Conservation (phyloP, 805 yeast genomes). For the Candida coquimbonensis region DNA sequence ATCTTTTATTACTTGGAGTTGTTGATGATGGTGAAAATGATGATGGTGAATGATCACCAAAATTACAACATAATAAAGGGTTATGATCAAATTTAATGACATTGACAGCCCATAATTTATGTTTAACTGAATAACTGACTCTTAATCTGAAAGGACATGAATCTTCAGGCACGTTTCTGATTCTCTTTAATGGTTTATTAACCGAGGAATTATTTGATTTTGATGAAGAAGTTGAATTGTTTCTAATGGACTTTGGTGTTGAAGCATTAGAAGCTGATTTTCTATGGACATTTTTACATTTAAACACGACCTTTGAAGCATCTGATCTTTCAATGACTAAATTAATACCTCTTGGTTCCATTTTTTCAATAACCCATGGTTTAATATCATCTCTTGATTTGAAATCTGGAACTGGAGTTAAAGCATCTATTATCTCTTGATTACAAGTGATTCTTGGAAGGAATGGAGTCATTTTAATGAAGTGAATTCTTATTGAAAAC, state of each 20-base stretch:
- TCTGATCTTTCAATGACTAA: conserved; percentile 28
- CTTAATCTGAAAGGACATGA: conserved; percentile 25
- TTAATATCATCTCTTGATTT: conserved; percentile 20
- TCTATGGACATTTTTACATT: conserved; percentile 25
- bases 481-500: neutral
- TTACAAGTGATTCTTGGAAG: conserved; percentile 12
- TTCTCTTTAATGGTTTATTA: conserved; percentile 10
- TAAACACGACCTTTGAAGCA: conserved; percentile 26
- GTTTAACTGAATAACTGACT: conserved; percentile 22
- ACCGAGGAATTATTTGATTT: neutral
- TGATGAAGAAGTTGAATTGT: neutral
- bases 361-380: conserved; percentile 20
- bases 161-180: conserved; percentile 20
- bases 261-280: conserved; percentile 7
- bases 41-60: conserved; percentile 11
- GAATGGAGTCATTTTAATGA: neutral
- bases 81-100: conserved; percentile 22
- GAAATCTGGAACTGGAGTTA: conserved; percentile 22
- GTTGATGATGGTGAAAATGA: conserved; percentile 8
- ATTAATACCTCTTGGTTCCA: conserved; percentile 17
- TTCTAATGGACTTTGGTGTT: conserved; percentile 6
- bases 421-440: conserved; percentile 19
- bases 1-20: conserved; percentile 16
- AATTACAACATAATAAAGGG: conserved; percentile 18
- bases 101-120: conserved; percentile 19